phyloP scores from a whole-genome alignment of 345 rosid species.

The Gossypium rotundifolium region DNA sequence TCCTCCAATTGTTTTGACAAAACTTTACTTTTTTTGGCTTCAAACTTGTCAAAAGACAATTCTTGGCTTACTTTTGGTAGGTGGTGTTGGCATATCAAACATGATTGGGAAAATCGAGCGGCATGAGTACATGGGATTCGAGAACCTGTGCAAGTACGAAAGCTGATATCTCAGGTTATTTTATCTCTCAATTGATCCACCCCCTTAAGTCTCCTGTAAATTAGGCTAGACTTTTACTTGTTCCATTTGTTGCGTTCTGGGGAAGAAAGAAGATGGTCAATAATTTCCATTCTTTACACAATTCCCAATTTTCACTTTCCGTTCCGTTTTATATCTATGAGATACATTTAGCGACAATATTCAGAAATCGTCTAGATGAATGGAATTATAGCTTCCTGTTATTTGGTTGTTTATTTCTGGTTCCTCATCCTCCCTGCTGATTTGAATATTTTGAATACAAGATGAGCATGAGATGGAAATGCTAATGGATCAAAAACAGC shows the following conservation, averaged over 20 bases:
- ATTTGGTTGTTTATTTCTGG: background rate
- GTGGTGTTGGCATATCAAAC: constrained; percentile 52
- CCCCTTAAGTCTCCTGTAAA: background rate
- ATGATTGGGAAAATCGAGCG: constrained; percentile 43
- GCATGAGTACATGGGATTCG: constrained; percentile 63
- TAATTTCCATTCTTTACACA: background rate
- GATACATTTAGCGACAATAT: background rate
- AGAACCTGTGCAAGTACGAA: constrained; percentile 49
- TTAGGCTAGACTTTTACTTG: background rate
- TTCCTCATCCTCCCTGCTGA: background rate
- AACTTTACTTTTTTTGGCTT: background rate
- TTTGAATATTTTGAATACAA: background rate
- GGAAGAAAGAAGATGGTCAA: background rate
- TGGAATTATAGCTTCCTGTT: background rate
- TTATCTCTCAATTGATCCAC: background rate
- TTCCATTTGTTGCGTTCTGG: background rate
- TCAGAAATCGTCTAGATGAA: background rate
- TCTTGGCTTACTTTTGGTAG: constrained; percentile 13
- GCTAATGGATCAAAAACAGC: too few species aligned
- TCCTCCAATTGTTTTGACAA: background rate
- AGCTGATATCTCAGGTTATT: constrained; percentile 6
- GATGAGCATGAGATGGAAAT: background rate
- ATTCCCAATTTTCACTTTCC: background rate
- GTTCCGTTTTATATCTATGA: background rate
- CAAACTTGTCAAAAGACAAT: background rate